These are phyloP conservation scores for Phaffia australis DNA, from an alignment of 768 basidiomycete genomes.

Conservation along the genomic window DNA sequence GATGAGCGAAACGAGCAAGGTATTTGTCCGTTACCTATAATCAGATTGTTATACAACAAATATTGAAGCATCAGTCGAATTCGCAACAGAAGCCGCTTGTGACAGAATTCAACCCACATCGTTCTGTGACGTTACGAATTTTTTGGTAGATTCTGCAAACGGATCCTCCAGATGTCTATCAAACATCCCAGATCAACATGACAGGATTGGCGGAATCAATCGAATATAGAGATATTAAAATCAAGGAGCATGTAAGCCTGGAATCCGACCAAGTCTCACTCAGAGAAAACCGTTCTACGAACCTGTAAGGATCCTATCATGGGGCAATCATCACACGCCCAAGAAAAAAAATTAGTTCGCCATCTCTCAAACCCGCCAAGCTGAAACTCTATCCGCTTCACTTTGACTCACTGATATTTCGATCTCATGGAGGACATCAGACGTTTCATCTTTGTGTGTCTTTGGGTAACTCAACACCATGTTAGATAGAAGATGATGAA, in stretches of 20 bases:
- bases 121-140: slow-evolving; percentile 21
- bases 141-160: slow-evolving; percentile 15
- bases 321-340: background rate
- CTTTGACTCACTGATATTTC: slow-evolving; percentile 8
- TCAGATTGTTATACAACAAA: background rate
- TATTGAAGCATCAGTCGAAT: background rate
- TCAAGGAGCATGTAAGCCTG: background rate
- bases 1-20: background rate
- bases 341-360: background rate
- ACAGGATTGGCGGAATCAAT: background rate
- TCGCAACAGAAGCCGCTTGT: background rate
- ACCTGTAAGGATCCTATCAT: slow-evolving; percentile 12
- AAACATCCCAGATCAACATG: background rate
- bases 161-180: slow-evolving; percentile 24
- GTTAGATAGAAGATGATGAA: background rate
- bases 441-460: slow-evolving; percentile 12
- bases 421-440: slow-evolving; percentile 8
- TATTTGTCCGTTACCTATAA: slow-evolving; percentile 5
- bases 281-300: background rate
- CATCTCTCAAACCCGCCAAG: background rate
- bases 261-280: background rate
- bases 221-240: no score
- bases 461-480: slow-evolving; percentile 1
- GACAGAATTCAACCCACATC: slow-evolving; percentile 7
- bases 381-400: background rate